Conservation (phyloP, 2,329 filamentous ascomycete species). For the Xylariaceae sp. region DNA sequence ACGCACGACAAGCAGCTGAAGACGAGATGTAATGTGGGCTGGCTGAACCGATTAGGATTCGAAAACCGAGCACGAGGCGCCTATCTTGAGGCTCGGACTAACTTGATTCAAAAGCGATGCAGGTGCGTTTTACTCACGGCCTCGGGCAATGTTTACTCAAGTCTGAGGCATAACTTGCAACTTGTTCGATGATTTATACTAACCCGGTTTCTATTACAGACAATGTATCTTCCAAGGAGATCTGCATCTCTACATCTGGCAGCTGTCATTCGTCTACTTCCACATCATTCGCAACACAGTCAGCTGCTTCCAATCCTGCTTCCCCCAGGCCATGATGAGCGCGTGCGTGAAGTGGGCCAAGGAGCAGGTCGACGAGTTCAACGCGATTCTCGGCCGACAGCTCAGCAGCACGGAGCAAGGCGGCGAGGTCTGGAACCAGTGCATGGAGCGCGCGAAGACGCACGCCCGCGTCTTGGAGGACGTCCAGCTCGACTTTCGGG, state of each 20-base stretch:
- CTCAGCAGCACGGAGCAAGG: slow-evolving; percentile 76
- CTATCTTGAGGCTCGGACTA: slow-evolving; percentile 74
- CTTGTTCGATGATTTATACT: slow-evolving; percentile 10
- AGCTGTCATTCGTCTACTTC: slow-evolving; percentile 94
- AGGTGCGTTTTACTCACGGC: slow-evolving; percentile 51
- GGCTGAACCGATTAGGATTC: slow-evolving; percentile 81
- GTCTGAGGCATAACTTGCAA: neutral
- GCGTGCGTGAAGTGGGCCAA: slow-evolving; percentile 99
- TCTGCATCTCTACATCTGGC: slow-evolving; percentile 87
- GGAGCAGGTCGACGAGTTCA: slow-evolving; percentile 87
- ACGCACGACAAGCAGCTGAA: slow-evolving; percentile 71
- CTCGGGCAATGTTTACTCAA: neutral
- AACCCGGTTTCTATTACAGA: slow-evolving; percentile 40
- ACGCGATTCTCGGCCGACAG: slow-evolving; percentile 73
- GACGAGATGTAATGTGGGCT: slow-evolving; percentile 74
- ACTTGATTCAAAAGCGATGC: slow-evolving; percentile 73
- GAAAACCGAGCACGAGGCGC: slow-evolving; percentile 84
- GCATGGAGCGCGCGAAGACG: slow-evolving; percentile 73
- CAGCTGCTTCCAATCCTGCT: slow-evolving; percentile 79
- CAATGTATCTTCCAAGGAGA: slow-evolving; percentile 95
- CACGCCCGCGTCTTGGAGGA: slow-evolving; percentile 77
- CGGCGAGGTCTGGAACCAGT: slow-evolving; percentile 74
- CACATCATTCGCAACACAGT: slow-evolving; percentile 91
- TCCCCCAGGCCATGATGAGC: slow-evolving; percentile 81
- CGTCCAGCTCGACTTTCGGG: slow-evolving; percentile 84